Base-by-base conservation (phyloP, 805 yeast species). In the Candida insectalens region DNA sequence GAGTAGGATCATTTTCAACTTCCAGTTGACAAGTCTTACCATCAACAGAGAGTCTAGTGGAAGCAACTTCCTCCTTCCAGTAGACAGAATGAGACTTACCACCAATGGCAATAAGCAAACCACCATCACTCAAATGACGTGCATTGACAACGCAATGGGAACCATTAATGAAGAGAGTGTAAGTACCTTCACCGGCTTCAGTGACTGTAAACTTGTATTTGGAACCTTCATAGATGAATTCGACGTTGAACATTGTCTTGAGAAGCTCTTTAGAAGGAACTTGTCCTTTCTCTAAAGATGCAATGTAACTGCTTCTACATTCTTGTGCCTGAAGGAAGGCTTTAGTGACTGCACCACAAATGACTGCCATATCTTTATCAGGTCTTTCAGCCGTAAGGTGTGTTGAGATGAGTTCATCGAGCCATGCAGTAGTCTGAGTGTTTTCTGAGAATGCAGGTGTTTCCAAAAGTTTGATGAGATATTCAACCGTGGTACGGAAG, bases 391-490 rank as follows among this genome's bases (percentile, higher is more conserved):
- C 94, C 26, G 98, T 92, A 59, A 94, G 75, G 51, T 83, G 87
- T 61, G 84, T 83, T 40, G 94, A 69, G 51, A 92, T 92, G 51
- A 92, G 74, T 61, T 89, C 97, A 60, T 92, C 98, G 53, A 92
- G 75, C 99, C 99, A 92, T 36, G 97, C 97, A 38, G 99, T 92
- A 38, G 98, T 92, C 51, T 92, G 89, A 32, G 92, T 89, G 61
- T 92, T 94, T 38, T 81, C 87, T 63, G 87, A 96, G 50, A 92
- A 92, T 55, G 83, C 98, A 36, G 95, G 92, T 17, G 98, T 88
- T 64, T 92, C 97, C 50, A 92, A 70, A 47, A 92, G 71, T 59
- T 89, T 89, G 62, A 94, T 92, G 53, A 92, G 72, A 55, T 92
- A 92, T 63, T 92, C 99, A 43, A 89, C 96, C 12, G 98, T 92